A percentile compares a stretch with the other conserved stretches of the same genome.
Conservation (phyloP, 1,284 basidiomycete genomes). For the Phellopilus nigrolimitatus region DNA sequence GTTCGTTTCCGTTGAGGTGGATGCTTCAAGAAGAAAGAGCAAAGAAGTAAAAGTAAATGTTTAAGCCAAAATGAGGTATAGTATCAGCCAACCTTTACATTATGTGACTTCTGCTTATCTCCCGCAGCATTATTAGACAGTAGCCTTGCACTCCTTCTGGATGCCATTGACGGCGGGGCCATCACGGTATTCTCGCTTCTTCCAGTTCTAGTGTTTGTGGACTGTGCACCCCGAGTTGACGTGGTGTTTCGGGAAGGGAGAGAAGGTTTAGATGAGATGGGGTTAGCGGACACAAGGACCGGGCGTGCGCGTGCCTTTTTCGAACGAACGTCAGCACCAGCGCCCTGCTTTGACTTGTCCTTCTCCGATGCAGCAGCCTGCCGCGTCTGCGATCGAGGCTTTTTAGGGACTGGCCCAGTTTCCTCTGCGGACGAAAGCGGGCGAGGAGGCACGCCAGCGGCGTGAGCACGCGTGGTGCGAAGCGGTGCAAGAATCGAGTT, state of each 20-base stretch:
- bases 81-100: constrained; percentile 31
- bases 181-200: constrained; percentile 43
- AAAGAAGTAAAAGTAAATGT: constrained; percentile 1
- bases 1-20: constrained; percentile 53
- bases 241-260: constrained; percentile 16
- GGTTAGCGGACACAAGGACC: constrained; percentile 73
- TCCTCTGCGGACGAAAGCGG: constrained; percentile 78
- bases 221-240: constrained; percentile 65
- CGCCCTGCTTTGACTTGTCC: constrained; percentile 41
- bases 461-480: constrained; percentile 35
- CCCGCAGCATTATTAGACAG: constrained; percentile 42
- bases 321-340: constrained; percentile 54
- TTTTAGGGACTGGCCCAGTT: constrained; percentile 70
- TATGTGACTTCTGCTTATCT: constrained; percentile 39
- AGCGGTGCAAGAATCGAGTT: constrained; percentile 52
- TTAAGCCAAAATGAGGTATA: constrained; percentile 13
- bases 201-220: constrained; percentile 46
- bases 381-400: constrained; percentile 57
- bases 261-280: constrained; percentile 54
- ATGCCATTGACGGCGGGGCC: constrained; percentile 36
- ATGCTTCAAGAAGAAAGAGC: constrained; percentile 30
- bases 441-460: constrained; percentile 48
- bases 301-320: constrained; percentile 83
- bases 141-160: constrained; percentile 64
- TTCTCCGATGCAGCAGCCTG: constrained; percentile 42